Percentiles rank a stretch among this genome's conserved stretches.
Conservation (phyloP, 1,284 basidiomycete species). For the Apiotrichum domesticum region DNA sequence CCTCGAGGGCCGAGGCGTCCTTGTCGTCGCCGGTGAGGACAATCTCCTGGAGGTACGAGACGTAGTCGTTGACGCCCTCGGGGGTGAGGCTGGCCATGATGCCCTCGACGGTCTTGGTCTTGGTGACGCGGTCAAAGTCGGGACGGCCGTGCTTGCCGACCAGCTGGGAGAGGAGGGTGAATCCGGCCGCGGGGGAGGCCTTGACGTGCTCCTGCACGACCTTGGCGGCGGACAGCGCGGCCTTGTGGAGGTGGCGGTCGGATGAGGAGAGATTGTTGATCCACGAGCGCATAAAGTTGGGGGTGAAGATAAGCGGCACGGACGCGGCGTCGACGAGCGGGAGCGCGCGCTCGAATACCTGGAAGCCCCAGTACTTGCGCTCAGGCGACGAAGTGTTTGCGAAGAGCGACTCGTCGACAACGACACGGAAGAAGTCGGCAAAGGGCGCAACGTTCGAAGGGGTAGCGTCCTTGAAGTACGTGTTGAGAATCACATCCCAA, state of each 20-base stretch:
- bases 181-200: slow-evolving; percentile 71
- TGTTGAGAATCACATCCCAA: slow-evolving; percentile 78
- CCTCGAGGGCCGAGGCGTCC: slow-evolving; percentile 19
- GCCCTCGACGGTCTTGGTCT: slow-evolving; percentile 85
- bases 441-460: slow-evolving; percentile 58
- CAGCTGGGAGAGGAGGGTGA: slow-evolving; percentile 76
- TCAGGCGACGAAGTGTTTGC: slow-evolving; percentile 75
- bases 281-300: slow-evolving; percentile 94
- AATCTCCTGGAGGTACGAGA: slow-evolving; percentile 81
- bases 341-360: slow-evolving; percentile 77
- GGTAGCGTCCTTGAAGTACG: slow-evolving; percentile 56
- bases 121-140: slow-evolving; percentile 87
- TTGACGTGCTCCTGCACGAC: slow-evolving; percentile 71
- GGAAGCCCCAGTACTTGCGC: slow-evolving; percentile 93
- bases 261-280: slow-evolving; percentile 86
- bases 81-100: slow-evolving; percentile 91
- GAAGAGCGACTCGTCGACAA: slow-evolving; percentile 89
- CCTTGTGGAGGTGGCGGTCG: slow-evolving; percentile 84
- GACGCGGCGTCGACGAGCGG: slow-evolving; percentile 57
- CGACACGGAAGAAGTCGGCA: slow-evolving; percentile 81
- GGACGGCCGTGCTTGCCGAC: slow-evolving; percentile 78
- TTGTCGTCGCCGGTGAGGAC: slow-evolving; percentile 53
- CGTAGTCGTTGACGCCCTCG: slow-evolving; percentile 84
- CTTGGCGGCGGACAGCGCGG: slow-evolving; percentile 69
- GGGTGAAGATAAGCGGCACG: slow-evolving; percentile 76